Evolutionary conservation across 2,329 filamentous ascomycete genomes (phyloP).

Genomic region (Epichloe scottii): DNA sequence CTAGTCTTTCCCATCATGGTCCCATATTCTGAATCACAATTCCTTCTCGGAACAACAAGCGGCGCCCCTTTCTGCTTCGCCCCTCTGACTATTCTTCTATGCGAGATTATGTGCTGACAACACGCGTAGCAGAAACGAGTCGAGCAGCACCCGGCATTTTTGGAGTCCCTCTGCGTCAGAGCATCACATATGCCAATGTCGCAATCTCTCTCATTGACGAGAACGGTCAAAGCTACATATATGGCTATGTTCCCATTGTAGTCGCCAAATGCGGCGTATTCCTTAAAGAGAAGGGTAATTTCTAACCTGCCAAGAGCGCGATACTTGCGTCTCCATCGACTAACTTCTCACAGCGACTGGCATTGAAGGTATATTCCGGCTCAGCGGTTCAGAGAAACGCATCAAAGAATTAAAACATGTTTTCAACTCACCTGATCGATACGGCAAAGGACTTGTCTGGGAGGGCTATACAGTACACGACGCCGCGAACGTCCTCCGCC

Average conservation of each 20-base stretch:
- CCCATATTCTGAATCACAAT: background rate
- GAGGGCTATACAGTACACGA: constrained; percentile 96
- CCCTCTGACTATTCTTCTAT: background rate
- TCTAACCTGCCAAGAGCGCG: background rate
- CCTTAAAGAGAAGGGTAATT: constrained; percentile 84
- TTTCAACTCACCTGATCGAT: constrained; percentile 90
- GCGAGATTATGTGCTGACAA: background rate
- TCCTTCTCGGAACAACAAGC: background rate
- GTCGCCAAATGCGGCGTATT: constrained; percentile 97
- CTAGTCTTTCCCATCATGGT: too few species aligned
- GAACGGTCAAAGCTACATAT: constrained; percentile 89
- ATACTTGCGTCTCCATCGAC: constrained; percentile 9
- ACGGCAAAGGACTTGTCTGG: constrained; percentile 95
- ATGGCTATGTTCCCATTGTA: constrained; percentile 96
- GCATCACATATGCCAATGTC: constrained; percentile 95
- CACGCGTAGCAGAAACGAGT: constrained; percentile 23
- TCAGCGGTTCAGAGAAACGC: constrained; percentile 91
- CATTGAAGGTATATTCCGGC: constrained; percentile 89
- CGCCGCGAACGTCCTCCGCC: constrained; percentile 87
- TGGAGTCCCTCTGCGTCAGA: constrained; percentile 81
- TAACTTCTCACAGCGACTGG: constrained; percentile 56
- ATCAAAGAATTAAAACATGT: constrained; percentile 91
- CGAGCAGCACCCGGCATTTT: constrained; percentile 68
- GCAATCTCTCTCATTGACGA: constrained; percentile 93
- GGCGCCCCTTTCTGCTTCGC: background rate